Evolutionary conservation across 305 asterid genomes (phyloP).

Genomic region (Fraxinus baroniana): DNA sequence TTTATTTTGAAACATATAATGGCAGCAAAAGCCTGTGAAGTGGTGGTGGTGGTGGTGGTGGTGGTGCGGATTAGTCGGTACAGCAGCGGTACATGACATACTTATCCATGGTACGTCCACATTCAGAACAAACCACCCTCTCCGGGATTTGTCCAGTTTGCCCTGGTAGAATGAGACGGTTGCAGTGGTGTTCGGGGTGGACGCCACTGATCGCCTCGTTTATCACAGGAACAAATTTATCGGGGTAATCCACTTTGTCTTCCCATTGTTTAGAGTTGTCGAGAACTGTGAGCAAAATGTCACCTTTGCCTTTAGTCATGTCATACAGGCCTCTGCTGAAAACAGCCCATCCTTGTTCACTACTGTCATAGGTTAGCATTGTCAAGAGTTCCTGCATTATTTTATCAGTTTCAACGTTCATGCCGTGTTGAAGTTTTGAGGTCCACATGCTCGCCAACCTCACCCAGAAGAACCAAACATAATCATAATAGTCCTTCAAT

Average conservation of each 20-base stretch:
- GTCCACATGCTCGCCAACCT: slow-evolving; percentile 92
- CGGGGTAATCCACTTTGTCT: slow-evolving; percentile 36
- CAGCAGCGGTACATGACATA: slow-evolving; percentile 89
- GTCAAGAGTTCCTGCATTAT: slow-evolving; percentile 66
- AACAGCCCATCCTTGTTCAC: slow-evolving; percentile 87
- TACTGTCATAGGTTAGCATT: slow-evolving; percentile 62
- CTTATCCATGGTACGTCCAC: slow-evolving; percentile 76
- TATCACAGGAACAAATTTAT: slow-evolving; percentile 49
- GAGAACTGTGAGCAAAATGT: slow-evolving; percentile 39
- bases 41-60: too few species aligned
- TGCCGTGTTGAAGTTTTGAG: slow-evolving; percentile 70
- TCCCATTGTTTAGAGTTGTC: slow-evolving; percentile 43
- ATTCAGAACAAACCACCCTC: slow-evolving; percentile 71
- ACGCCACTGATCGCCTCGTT: slow-evolving; percentile 39
- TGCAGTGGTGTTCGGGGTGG: slow-evolving; percentile 62
- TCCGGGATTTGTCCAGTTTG: slow-evolving; percentile 61
- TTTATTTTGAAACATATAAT: neutral
- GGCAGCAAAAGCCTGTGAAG: neutral
- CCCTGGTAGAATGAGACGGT: slow-evolving; percentile 64
- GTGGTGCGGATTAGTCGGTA: slow-evolving; percentile 44
- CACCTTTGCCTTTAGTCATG: slow-evolving; percentile 53
- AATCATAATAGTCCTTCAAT: slow-evolving; percentile 42
- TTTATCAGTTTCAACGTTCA: slow-evolving; percentile 50
- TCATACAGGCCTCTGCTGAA: slow-evolving; percentile 57
- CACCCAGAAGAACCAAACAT: slow-evolving; percentile 83